A percentile compares a stretch with the other conserved stretches of the same genome.
Conservation (phyloP, 139 green algal genomes). For the Picochlorum sp. region DNA sequence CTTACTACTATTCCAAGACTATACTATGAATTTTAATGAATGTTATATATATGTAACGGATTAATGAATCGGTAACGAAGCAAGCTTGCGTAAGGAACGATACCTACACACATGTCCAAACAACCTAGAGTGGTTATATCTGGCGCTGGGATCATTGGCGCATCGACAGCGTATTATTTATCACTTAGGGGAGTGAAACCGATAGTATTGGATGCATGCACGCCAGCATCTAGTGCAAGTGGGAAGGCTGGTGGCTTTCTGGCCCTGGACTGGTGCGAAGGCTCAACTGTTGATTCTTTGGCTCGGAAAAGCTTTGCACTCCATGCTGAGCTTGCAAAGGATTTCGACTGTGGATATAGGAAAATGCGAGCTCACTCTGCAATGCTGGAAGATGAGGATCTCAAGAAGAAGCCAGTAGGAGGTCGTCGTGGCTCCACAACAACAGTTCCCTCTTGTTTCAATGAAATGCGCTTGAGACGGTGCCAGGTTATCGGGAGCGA, state of each 20-base stretch:
- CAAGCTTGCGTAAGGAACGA: no score
- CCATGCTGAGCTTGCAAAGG: slow-evolving; percentile 50
- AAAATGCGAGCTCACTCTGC: slow-evolving; percentile 27
- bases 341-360: slow-evolving; percentile 48
- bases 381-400: neutral
- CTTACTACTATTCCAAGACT: no score
- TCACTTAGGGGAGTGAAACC: slow-evolving; percentile 29
- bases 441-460: slow-evolving; percentile 34
- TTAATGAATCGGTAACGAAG: no score
- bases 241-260: slow-evolving; percentile 61
- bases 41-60: no score
- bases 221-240: slow-evolving; percentile 55
- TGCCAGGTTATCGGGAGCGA: slow-evolving; percentile 34
- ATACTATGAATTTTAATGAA: no score
- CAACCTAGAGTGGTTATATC: slow-evolving; percentile 45
- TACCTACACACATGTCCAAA: no score
- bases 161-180: slow-evolving; percentile 59
- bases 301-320: slow-evolving; percentile 50
- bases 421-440: neutral
- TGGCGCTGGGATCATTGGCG: slow-evolving; percentile 68
- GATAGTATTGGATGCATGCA: slow-evolving; percentile 54
- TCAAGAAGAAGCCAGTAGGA: neutral
- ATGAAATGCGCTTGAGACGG: slow-evolving; percentile 6
- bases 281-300: slow-evolving; percentile 29
- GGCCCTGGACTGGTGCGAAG: slow-evolving; percentile 65